Evolutionary conservation across 768 basidiomycete genomes (phyloP), one percentile per base, ranked within the genome.

Genomic region (Hypholoma sublateritium): DNA sequence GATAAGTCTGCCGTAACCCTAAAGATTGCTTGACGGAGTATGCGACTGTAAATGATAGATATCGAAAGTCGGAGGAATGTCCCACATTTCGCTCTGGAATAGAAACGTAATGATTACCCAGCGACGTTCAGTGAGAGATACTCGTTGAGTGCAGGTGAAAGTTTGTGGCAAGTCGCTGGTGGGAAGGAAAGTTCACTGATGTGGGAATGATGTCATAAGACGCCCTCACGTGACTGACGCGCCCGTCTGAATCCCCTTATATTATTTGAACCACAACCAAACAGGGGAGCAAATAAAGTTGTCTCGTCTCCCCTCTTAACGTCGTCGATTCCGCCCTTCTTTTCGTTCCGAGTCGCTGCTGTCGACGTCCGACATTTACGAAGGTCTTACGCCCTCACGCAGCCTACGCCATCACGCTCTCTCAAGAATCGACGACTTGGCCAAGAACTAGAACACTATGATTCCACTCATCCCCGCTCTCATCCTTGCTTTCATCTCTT

Each of bases 401-500:
- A 71, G 65, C 50, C 74, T 62, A 80, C 78, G 76, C 70, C 77
- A 24, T 48, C 25, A 48, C 55, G 48, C 78, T 60, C 74, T 65
- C 45, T 77, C 74, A 76, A 77, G 66, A 67, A 60, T 58, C 62
- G 60, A 68, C 67, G 59, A 65, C 62, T 55, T 69, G 67, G 55
- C 61, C 61, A 48, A 62, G 61, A 32, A 3, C 28, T 32, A 32
- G n/a, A 53, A 53, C 63, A 74, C 63, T 50, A 89, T 89, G 87
- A 77, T 89, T 64, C 84, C 88, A 52, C 81, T 90, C 69, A 71
- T 86, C 70, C 83, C 84, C 41, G 77, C 86, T 52, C 75, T 91
- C 65, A 79, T 79, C 46, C 81, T 91, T 65, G 82, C 83, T 71
- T 80, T 91, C 67, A 57, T 88, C 63, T 90, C 89, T 53, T 88